These are phyloP conservation scores for Chaetothyriales sp. DNA, from an alignment of 2,329 filamentous ascomycete species.

Conservation along the genomic window DNA sequence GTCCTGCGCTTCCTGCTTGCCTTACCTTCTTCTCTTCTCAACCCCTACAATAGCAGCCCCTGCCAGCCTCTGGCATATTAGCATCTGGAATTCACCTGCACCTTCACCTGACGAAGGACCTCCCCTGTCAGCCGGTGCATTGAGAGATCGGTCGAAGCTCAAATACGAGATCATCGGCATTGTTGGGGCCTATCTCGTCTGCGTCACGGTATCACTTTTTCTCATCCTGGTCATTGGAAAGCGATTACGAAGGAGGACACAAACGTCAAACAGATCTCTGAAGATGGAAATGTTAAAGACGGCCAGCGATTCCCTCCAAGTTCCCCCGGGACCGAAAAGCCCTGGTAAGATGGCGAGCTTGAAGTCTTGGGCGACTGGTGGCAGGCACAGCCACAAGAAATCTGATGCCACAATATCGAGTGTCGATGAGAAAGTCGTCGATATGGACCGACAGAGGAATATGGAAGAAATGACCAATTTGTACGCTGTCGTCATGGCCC, in stretches of 20 bases:
- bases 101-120: conserved; percentile 49
- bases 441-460: conserved; percentile 58
- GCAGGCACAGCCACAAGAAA: conserved; percentile 23
- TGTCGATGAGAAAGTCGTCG: conserved; percentile 65
- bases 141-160: conserved; percentile 51
- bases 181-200: conserved; percentile 67
- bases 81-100: conserved; percentile 43
- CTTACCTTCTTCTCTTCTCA: conserved; percentile 5
- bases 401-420: conserved; percentile 49
- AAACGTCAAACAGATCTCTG: conserved; percentile 38
- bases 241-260: conserved; percentile 38
- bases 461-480: conserved; percentile 77
- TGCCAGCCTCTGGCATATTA: conserved; percentile 20
- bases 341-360: conserved; percentile 26
- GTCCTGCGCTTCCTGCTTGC: neutral
- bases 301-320: conserved; percentile 6
- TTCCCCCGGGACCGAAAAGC: conserved; percentile 18
- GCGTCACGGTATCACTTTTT: conserved; percentile 58
- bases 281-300: conserved; percentile 47
- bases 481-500: conserved; percentile 83
- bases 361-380: conserved; percentile 27
- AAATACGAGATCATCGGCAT: conserved; percentile 75
- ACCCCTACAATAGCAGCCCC: conserved; percentile 8
- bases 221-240: conserved; percentile 49
- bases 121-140: conserved; percentile 43